These are phyloP conservation scores for Neoarthrinium moseri DNA, from an alignment of 2,329 filamentous ascomycete genomes.

Conservation along the genomic window DNA sequence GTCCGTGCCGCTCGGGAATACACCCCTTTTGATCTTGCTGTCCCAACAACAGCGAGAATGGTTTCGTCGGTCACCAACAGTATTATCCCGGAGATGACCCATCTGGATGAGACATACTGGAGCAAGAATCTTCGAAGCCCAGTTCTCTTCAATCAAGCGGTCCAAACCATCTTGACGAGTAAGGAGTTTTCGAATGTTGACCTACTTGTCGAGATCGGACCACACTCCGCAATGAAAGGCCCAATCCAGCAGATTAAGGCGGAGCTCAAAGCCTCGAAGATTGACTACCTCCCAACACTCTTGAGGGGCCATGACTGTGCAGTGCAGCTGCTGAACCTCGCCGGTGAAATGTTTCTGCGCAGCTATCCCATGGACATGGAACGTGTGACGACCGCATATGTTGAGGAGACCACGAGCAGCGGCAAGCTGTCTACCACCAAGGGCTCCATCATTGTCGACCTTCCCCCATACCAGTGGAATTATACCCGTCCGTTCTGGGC, in stretches of 20 bases:
- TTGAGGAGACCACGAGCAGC: conserved; percentile 4
- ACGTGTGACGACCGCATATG: conserved; percentile 13
- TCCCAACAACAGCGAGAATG: conserved; percentile 12
- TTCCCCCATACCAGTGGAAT: conserved; percentile 29
- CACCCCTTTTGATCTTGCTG: conserved; percentile 4
- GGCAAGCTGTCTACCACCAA: conserved; percentile 5
- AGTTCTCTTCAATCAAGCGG: conserved; percentile 30
- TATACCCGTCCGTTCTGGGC: conserved; percentile 20
- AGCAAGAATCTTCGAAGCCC: conserved; percentile 21
- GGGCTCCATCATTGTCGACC: conserved; percentile 21
- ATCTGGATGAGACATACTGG: conserved; percentile 19
- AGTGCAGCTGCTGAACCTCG: conserved; percentile 18
- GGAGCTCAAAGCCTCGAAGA: conserved; percentile 12
- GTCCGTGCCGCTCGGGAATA: not conserved
- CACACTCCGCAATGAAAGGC: conserved; percentile 28
- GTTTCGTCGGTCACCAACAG: conserved; percentile 22
- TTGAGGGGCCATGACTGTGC: conserved; percentile 19
- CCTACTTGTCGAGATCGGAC: conserved; percentile 25
- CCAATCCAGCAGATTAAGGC: conserved; percentile 35
- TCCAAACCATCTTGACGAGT: conserved; percentile 34
- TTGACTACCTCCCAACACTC: conserved; percentile 21
- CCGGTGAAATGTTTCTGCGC: conserved; percentile 22
- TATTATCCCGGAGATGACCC: conserved; percentile 8
- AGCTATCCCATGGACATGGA: conserved; percentile 22
- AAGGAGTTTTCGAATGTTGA: conserved; percentile 22